A percentile compares a stretch with the other conserved stretches of the same genome.
These are phyloP conservation scores for Calendula officinalis DNA, from an alignment of 129 eudicot species.

Conservation along the genomic window DNA sequence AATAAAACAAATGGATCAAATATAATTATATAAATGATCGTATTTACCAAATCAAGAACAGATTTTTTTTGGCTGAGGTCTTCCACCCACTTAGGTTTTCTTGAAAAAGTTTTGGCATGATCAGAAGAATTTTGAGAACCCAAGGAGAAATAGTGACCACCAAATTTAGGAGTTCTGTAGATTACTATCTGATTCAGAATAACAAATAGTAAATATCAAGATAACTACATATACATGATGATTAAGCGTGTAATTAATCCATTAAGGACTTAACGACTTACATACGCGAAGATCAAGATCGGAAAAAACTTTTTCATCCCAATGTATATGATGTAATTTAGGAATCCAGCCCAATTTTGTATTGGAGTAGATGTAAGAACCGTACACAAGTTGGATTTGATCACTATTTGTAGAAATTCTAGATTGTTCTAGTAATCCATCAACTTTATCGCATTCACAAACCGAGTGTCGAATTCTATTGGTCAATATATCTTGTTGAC, in stretches of 20 bases:
- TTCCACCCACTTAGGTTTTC: slow-evolving; percentile 77
- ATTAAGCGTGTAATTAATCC: neutral
- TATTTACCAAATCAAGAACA: slow-evolving; percentile 65
- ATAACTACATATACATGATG: slow-evolving; percentile 5
- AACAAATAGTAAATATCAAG: slow-evolving; percentile 23
- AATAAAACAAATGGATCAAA: neutral
- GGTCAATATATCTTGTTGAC: slow-evolving; percentile 4
- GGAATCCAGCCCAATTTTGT: slow-evolving; percentile 47
- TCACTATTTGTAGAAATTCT: slow-evolving; percentile 28
- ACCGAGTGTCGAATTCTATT: slow-evolving; percentile 20
- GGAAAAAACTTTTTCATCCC: slow-evolving; percentile 46
- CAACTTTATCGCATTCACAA: slow-evolving; percentile 47
- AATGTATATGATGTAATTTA: slow-evolving; percentile 62
- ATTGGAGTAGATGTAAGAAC: slow-evolving; percentile 28
- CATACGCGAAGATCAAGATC: slow-evolving; percentile 92
- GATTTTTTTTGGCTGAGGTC: slow-evolving; percentile 53
- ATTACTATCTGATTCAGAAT: slow-evolving; percentile 58
- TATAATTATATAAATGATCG: neutral
- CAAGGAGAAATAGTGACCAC: slow-evolving; percentile 71
- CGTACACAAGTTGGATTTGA: slow-evolving; percentile 43
- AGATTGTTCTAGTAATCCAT: slow-evolving; percentile 40
- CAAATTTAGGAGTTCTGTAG: slow-evolving; percentile 81
- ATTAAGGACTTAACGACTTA: slow-evolving; percentile 56
- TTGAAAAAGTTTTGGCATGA: slow-evolving; percentile 32
- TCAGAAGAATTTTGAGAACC: slow-evolving; percentile 38